These are phyloP conservation scores for Helenozyma baotianmanensis DNA, from an alignment of 805 yeast genomes.

Conservation along the genomic window DNA sequence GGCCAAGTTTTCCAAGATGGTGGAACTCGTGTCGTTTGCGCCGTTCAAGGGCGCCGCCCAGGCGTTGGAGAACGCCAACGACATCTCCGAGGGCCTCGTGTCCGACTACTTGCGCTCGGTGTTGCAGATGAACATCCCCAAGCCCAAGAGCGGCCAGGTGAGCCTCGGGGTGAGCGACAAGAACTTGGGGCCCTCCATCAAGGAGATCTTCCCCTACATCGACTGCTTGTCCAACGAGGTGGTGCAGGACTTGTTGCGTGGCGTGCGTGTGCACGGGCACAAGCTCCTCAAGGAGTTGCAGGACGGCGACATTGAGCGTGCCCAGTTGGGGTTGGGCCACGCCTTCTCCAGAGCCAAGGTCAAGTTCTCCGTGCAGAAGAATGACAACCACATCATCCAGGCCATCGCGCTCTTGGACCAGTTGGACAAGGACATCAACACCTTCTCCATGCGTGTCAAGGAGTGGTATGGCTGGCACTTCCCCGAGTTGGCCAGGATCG, in stretches of 20 bases:
- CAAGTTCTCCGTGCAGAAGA: slow-evolving; percentile 97
- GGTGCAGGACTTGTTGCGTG: slow-evolving; percentile 93
- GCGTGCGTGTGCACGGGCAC: slow-evolving; percentile 84
- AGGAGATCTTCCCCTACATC: slow-evolving; percentile 81
- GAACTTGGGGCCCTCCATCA: slow-evolving; percentile 94
- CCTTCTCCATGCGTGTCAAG: slow-evolving; percentile 94
- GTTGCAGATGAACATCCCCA: slow-evolving; percentile 87
- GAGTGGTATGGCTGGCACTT: slow-evolving; percentile 99
- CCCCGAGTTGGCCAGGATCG: slow-evolving; percentile 92
- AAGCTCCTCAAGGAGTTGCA: slow-evolving; percentile 88
- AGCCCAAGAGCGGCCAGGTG: slow-evolving; percentile 61
- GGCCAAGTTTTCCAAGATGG: slow-evolving; percentile 82
- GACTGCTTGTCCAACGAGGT: slow-evolving; percentile 89
- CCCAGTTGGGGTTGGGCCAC: slow-evolving; percentile 97
- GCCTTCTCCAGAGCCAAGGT: slow-evolving; percentile 99
- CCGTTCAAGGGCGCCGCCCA: slow-evolving; percentile 99
- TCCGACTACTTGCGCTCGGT: slow-evolving; percentile 87
- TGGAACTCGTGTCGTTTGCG: slow-evolving; percentile 91
- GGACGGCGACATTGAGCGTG: slow-evolving; percentile 94
- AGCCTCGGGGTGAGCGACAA: slow-evolving; percentile 87
- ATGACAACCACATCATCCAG: slow-evolving; percentile 98
- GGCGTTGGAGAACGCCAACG: slow-evolving; percentile 97
- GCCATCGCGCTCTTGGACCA: slow-evolving; percentile 97
- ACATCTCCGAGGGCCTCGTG: slow-evolving; percentile 94
- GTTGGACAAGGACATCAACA: slow-evolving; percentile 96